These are phyloP conservation scores for Phaeosphaeria sp. DNA, from an alignment of 2,329 filamentous ascomycete genomes.

Conservation along the genomic window DNA sequence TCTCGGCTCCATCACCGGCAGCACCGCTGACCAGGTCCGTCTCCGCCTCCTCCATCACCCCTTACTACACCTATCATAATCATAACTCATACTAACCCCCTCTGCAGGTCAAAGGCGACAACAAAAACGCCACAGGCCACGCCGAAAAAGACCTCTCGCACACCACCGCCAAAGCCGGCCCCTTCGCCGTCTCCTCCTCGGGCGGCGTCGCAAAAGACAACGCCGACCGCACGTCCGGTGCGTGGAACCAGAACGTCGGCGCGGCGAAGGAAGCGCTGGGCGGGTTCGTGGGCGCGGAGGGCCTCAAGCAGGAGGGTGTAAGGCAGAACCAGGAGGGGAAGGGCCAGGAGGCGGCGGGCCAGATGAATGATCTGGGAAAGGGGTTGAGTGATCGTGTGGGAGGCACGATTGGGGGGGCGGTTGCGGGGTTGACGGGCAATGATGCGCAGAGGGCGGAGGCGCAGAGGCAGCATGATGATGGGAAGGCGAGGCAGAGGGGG, in stretches of 20 bases:
- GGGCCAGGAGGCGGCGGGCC: constrained; percentile 81
- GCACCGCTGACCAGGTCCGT: constrained; percentile 67
- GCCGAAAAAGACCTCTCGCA: constrained; percentile 77
- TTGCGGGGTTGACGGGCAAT: constrained; percentile 78
- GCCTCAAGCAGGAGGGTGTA: constrained; percentile 74
- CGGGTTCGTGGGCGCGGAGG: constrained; percentile 75
- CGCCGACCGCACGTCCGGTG: constrained; percentile 72
- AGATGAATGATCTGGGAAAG: constrained; percentile 74
- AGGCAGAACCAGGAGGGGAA: constrained; percentile 83
- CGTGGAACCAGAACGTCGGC: constrained; percentile 90
- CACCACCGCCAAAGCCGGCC: constrained; percentile 75
- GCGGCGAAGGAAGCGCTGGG: constrained; percentile 83
- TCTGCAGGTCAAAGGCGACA: constrained; percentile 63
- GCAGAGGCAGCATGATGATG: constrained; percentile 75
- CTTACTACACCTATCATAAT: too few species aligned
- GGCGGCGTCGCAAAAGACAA: constrained; percentile 76
- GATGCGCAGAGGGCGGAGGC: constrained; percentile 68
- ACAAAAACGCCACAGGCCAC: constrained; percentile 69
- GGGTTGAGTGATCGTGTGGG: constrained; percentile 65
- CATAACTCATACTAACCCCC: constrained; percentile 13
- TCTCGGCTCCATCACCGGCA: constrained; percentile 77
- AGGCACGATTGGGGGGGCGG: constrained; percentile 73
- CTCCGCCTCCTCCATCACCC: constrained; percentile 1
- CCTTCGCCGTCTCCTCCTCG: constrained; percentile 71
- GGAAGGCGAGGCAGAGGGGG: constrained; percentile 84